phyloP scores from a whole-genome alignment of 2,329 filamentous ascomycete genomes.

The Fusarium sp. region DNA sequence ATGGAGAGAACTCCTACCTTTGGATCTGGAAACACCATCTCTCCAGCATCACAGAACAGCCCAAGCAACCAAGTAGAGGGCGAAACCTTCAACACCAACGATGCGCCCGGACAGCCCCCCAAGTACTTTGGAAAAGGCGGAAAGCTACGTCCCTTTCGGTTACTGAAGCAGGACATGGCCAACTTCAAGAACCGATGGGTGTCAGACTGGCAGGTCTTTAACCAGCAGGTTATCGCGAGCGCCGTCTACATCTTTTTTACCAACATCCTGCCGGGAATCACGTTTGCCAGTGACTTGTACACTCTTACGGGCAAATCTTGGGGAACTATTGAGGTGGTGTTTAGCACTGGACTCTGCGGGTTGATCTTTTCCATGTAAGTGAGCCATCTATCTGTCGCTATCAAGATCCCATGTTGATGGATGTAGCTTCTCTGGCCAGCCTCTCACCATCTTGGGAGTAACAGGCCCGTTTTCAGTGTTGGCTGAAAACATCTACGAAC shows the following conservation, averaged over 20 bases:
- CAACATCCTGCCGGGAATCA: slow-evolving; percentile 74
- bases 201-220: slow-evolving; percentile 70
- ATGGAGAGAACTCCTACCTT: slow-evolving; percentile 17
- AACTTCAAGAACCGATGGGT: slow-evolving; percentile 61
- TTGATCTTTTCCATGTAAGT: slow-evolving; percentile 71
- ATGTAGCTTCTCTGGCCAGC: slow-evolving; percentile 66
- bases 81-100: background rate
- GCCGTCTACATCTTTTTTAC: slow-evolving; percentile 76
- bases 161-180: slow-evolving; percentile 61
- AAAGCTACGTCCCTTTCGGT: slow-evolving; percentile 63
- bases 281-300: slow-evolving; percentile 74
- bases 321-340: slow-evolving; percentile 76
- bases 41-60: slow-evolving; percentile 13
- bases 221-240: slow-evolving; percentile 73
- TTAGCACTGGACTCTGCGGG: slow-evolving; percentile 74
- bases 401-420: background rate
- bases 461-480: slow-evolving; percentile 76
- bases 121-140: slow-evolving; percentile 53
- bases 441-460: slow-evolving; percentile 73
- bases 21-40: slow-evolving; percentile 26
- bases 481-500: slow-evolving; percentile 72
- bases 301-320: slow-evolving; percentile 71
- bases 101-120: background rate
- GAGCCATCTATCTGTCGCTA: too few relatives aligned
- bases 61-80: background rate